A percentile compares a stretch with the other conserved stretches of the same genome.
Evolutionary conservation across 805 yeast species (phyloP).

Genomic region (Wickerhamiella sorbophila): DNA sequence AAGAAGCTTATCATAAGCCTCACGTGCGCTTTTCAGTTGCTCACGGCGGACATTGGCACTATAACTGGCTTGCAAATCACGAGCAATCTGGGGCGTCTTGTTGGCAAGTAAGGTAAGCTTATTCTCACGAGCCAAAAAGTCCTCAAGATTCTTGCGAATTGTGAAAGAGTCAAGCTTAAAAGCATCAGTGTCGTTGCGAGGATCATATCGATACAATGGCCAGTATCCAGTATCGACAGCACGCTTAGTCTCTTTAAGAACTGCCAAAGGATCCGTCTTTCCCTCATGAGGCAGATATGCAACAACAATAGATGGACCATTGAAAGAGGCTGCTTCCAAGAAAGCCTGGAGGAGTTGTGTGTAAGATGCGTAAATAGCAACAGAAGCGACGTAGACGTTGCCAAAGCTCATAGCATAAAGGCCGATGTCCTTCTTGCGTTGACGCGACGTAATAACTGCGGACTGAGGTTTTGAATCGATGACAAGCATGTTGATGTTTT

Average conservation of each 20-base stretch:
- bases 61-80: conserved; percentile 50
- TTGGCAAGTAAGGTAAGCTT: conserved; percentile 61
- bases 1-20: conserved; percentile 59
- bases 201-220: conserved; percentile 86
- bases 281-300: conserved; percentile 79
- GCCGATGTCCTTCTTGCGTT: conserved; percentile 81
- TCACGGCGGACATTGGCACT: conserved; percentile 45
- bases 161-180: conserved; percentile 78
- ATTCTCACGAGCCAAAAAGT: conserved; percentile 81
- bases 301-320: conserved; percentile 83
- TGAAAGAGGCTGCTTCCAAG: conserved; percentile 73
- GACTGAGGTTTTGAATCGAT: conserved; percentile 71
- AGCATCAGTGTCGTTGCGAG: conserved; percentile 34
- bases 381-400: conserved; percentile 80
- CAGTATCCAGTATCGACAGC: conserved; percentile 93
- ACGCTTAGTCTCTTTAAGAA: conserved; percentile 71
- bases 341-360: conserved; percentile 83
- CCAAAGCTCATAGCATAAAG: conserved; percentile 90
- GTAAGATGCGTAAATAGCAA: conserved; percentile 85
- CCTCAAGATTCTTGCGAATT: conserved; percentile 59
- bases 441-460: conserved; percentile 18
- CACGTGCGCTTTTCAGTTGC: conserved; percentile 56
- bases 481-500: conserved; percentile 69
- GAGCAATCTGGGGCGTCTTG: conserved; percentile 59
- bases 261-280: conserved; percentile 46